Conservation (phyloP, 345 rosid genomes). For the Punica granatum region DNA sequence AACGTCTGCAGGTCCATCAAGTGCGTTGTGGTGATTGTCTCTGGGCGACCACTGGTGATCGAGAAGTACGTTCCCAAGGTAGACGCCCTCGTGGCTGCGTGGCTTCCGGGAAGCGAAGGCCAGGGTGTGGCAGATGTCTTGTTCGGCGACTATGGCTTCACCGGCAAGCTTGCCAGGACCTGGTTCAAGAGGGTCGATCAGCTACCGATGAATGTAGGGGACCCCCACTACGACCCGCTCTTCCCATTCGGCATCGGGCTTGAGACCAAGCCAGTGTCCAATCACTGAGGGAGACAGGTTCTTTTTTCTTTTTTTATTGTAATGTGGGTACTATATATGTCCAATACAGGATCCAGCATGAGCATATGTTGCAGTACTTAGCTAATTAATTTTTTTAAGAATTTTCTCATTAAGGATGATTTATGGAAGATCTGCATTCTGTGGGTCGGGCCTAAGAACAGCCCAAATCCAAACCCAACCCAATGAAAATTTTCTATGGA, state of each 20-base stretch:
- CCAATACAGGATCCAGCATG: too few relatives aligned
- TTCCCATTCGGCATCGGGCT: slow-evolving; percentile 30
- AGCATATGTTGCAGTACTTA: too few relatives aligned
- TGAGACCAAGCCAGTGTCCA: slow-evolving; percentile 12
- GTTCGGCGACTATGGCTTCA: slow-evolving; percentile 75
- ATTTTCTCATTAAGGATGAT: too few relatives aligned
- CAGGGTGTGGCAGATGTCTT: slow-evolving; percentile 67
- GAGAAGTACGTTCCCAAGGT: slow-evolving; percentile 51
- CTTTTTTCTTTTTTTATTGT: too few relatives aligned
- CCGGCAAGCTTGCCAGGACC: slow-evolving; percentile 68
- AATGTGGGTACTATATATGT: too few relatives aligned
- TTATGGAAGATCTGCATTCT: too few relatives aligned
- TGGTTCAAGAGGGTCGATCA: slow-evolving; percentile 82
- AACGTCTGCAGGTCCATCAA: slow-evolving; percentile 53
- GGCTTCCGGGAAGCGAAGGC: slow-evolving; percentile 95
- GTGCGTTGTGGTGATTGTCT: slow-evolving; percentile 63
- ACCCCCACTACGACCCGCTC: slow-evolving; percentile 29
- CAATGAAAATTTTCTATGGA: too few relatives aligned
- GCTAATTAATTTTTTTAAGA: too few relatives aligned
- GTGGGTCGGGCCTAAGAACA: too few relatives aligned
- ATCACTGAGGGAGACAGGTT: too few relatives aligned
- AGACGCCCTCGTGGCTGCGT: slow-evolving; percentile 75
- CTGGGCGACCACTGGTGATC: slow-evolving; percentile 73
- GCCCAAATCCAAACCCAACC: too few relatives aligned
- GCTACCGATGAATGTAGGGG: slow-evolving; percentile 71